Base-by-base conservation (phyloP, 2,329 filamentous ascomycete species). In the Scolecobasidium constrictum region DNA sequence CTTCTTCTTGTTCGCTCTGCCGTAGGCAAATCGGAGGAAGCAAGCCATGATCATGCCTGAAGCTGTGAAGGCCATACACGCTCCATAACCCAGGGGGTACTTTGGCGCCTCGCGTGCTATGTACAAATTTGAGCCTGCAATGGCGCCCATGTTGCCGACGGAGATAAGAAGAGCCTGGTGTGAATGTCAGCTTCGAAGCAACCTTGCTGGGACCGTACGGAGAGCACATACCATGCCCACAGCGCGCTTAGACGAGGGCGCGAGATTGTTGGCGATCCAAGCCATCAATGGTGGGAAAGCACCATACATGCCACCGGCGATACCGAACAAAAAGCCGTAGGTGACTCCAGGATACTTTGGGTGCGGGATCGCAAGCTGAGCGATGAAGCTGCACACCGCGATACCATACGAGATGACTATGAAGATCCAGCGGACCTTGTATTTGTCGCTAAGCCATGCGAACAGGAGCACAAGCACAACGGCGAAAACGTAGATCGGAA, bases 351-450 rank as follows among this genome's bases (percentile, higher is more conserved):
- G 26, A 31, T 31, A 31, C n/a, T 31, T 31, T 31, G 26, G 26
- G n/a, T 31, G 26, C n/a, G 26, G 26, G n/a, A 31, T 31, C 9
- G 26, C 26, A 31, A 31, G 26, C 26, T 31, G 26, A 31, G 26
- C 26, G n/a, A 31, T 31, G n/a, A 31, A 31, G 26, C 26, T 31
- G n/a, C 7, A 17, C 9, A 9, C 9, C n/a, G 26, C 26, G 9
- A 31, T 40, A 35, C 33, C 3, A 46, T 21, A 15, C 46, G 15
- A 16, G 20, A 33, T 33, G 15, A 46, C 46, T 17, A 46, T 45
- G 20, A 48, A 46, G 5, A 46, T 28, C 12, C 44, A 43, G 16
- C 44, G 42, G 7, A 35, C 19, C 19, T 40, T 13, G 21, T 34
- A 22, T 13, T 31, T 31, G 33, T 46, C 44, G 16, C 33, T 35